A percentile compares a stretch with the other conserved stretches of the same genome.
These are phyloP conservation scores for Fomes fomentarius DNA, from an alignment of 1,284 basidiomycete genomes.

Conservation along the genomic window DNA sequence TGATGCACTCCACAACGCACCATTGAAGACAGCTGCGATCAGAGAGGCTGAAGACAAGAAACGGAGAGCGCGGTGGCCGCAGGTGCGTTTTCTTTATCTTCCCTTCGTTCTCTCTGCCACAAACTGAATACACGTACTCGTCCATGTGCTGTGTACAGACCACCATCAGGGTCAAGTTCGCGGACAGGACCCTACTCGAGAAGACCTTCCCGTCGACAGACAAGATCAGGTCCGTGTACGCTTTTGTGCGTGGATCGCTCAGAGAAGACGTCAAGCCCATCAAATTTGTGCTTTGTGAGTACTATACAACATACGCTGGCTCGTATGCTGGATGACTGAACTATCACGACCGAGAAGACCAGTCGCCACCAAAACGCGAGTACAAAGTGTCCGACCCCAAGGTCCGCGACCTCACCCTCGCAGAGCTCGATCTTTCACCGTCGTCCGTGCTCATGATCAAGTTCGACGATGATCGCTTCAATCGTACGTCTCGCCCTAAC, in stretches of 20 bases:
- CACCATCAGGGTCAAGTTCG: constrained; percentile 80
- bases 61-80: constrained; percentile 71
- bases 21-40: constrained; percentile 70
- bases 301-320: neutral
- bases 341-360: constrained; percentile 45
- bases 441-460: constrained; percentile 77
- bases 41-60: constrained; percentile 69
- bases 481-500: constrained; percentile 51
- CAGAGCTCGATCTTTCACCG: constrained; percentile 70
- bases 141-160: constrained; percentile 49
- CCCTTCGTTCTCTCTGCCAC: no score
- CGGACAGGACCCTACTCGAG: constrained; percentile 84
- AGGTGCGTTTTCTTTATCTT: constrained; percentile 50
- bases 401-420: constrained; percentile 67
- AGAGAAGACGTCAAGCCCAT: constrained; percentile 72
- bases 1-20: constrained; percentile 74
- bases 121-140: neutral
- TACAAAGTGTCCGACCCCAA: constrained; percentile 76
- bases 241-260: constrained; percentile 77
- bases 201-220: constrained; percentile 73
- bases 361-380: constrained; percentile 80
- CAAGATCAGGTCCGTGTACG: constrained; percentile 81
- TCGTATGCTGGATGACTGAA: neutral
- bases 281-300: constrained; percentile 83
- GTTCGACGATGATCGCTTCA: constrained; percentile 74